These are phyloP conservation scores for Cutaneotrichosporon cavernicola DNA, from an alignment of 1,284 basidiomycete genomes.

Conservation along the genomic window DNA sequence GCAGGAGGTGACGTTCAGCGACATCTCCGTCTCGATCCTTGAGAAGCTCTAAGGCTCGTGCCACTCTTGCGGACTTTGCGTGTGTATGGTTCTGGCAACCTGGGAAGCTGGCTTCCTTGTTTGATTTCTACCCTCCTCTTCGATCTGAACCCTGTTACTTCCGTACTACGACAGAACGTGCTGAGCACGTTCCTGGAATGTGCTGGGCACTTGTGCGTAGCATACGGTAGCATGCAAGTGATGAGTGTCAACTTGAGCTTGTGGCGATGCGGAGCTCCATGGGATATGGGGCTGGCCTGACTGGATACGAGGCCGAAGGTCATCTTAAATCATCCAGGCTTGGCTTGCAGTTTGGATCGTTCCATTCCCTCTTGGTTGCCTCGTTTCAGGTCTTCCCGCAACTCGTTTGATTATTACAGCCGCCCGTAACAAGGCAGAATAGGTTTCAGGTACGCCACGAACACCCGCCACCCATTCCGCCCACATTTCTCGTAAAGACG, in stretches of 20 bases:
- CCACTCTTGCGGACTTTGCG: background rate
- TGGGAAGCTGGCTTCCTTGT: conserved; percentile 7
- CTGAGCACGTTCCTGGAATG: conserved; percentile 1
- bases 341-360: background rate
- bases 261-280: background rate
- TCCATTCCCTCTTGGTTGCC: background rate
- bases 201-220: background rate
- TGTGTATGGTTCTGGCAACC: background rate
- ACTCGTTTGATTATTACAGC: background rate
- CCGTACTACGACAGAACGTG: background rate
- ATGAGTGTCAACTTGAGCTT: background rate
- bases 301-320: background rate
- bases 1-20: conserved; percentile 11
- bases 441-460: background rate
- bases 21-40: conserved; percentile 5
- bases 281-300: background rate
- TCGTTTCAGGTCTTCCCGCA: background rate
- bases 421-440: background rate
- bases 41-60: conserved; percentile 11
- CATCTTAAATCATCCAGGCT: background rate
- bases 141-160: background rate
- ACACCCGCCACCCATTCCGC: conserved; percentile 7
- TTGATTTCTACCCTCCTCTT: background rate
- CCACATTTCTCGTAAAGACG: background rate
- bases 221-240: background rate